Evolutionary conservation across 345 rosid genomes (phyloP).

Genomic region (Brassica rapa): DNA sequence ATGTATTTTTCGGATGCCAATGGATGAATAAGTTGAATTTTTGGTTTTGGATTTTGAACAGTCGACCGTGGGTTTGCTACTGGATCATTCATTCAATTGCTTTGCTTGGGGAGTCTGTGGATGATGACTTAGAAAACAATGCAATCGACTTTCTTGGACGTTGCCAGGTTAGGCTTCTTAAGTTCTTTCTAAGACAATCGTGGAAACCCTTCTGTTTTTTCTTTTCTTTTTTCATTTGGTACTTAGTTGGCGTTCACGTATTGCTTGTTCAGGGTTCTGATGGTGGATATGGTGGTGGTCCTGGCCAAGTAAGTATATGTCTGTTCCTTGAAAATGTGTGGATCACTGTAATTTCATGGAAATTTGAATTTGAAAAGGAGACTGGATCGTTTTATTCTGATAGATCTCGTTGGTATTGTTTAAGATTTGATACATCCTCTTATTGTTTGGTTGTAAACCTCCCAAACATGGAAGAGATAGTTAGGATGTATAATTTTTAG

Average conservation of each 20-base stretch:
- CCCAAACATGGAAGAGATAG: slow-evolving; percentile 1
- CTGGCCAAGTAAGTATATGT: slow-evolving; percentile 83
- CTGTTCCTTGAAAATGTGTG: slow-evolving; percentile 7
- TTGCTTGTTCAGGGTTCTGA: slow-evolving; percentile 58
- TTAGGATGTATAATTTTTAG: not conserved
- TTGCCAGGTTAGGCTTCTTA: slow-evolving; percentile 64
- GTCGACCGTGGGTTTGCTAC: slow-evolving; percentile 98
- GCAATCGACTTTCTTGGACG: slow-evolving; percentile 69
- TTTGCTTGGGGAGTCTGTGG: slow-evolving; percentile 72
- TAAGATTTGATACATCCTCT: slow-evolving; percentile 10
- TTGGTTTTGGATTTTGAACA: slow-evolving; percentile 34
- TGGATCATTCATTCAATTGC: slow-evolving; percentile 94
- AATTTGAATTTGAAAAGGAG: not conserved
- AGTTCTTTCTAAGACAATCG: not conserved
- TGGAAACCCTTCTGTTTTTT: not conserved
- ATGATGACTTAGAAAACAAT: slow-evolving; percentile 53
- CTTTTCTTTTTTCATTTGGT: not conserved
- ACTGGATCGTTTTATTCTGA: slow-evolving; percentile 1
- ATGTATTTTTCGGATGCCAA: not conserved
- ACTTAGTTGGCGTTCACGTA: slow-evolving; percentile 3
- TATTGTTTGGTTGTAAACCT: slow-evolving; percentile 12
- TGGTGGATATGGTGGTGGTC: slow-evolving; percentile 98
- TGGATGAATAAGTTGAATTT: slow-evolving; percentile 11
- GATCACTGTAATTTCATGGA: not conserved
- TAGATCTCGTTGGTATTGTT: slow-evolving; percentile 1